A percentile compares a stretch with the other conserved stretches of the same genome.
Conservation (phyloP, 176 grass and related monocot genomes). For the Musa beccarii region DNA sequence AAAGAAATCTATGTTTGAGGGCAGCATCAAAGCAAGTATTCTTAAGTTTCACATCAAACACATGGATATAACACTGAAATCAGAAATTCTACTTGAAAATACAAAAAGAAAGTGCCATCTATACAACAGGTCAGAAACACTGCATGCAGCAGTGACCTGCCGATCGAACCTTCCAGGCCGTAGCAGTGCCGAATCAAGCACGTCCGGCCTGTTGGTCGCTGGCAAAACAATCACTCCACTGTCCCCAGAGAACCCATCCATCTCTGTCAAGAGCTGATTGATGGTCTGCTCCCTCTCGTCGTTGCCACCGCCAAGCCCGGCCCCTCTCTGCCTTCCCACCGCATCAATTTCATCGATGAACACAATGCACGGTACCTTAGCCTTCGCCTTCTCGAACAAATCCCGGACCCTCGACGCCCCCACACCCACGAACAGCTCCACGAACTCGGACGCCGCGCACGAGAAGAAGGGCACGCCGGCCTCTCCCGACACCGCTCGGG, state of each 20-base stretch:
- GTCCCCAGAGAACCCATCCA: constrained; percentile 91
- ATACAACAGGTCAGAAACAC: not conserved
- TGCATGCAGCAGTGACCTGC: constrained; percentile 35
- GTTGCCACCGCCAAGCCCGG: constrained; percentile 77
- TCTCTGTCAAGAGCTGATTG: constrained; percentile 94
- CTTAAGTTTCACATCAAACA: not conserved
- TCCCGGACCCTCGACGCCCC: constrained; percentile 85
- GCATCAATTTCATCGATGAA: constrained; percentile 98
- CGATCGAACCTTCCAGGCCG: constrained; percentile 84
- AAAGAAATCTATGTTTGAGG: not conserved
- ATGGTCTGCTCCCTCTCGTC: constrained; percentile 99
- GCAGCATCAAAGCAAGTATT: not conserved
- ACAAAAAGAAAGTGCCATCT: not conserved
- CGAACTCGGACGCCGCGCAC: constrained; percentile 87
- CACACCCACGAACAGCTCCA: constrained; percentile 84
- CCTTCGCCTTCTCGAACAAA: constrained; percentile 96
- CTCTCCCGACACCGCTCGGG: constrained; percentile 81
- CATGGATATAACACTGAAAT: not conserved
- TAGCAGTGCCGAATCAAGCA: constrained; percentile 58
- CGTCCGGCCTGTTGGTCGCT: constrained; percentile 76
- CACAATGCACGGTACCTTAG: constrained; percentile 95
- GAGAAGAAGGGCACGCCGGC: constrained; percentile 96
- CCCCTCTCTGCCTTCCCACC: constrained; percentile 83
- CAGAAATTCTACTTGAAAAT: not conserved
- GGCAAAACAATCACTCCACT: constrained; percentile 92